Evolutionary conservation across 225 moss, liverwort and hornwort species (phyloP), one percentile per base, ranked within the genome.

Genomic region (Bryum argenteum): DNA sequence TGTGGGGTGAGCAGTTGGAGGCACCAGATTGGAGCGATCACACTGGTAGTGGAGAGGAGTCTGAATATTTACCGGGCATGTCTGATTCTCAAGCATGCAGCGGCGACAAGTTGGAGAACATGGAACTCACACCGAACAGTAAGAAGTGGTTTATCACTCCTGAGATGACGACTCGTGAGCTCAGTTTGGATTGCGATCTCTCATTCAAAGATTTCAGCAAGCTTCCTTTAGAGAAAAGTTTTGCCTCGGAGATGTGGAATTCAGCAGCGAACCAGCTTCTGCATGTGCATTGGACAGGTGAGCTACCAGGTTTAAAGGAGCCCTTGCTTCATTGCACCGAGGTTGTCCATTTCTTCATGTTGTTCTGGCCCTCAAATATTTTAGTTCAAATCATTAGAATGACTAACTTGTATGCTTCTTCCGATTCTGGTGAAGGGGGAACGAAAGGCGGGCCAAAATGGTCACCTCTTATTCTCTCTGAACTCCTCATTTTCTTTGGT

Each of bases 21-120:
- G 14, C 5, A 26, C 1, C 1, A 3, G 28, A 6, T 6, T 7
- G 4, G 4, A 2, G n/a, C 4, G 4, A 2, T 2, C 2, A 26
- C 2, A n/a, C n/a, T n/a, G n/a, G n/a, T n/a, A n/a, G n/a, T n/a
- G 2, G 4, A 15, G 0, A 33, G 0, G 0, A 28, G 0, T 58
- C 33, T 1, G 28, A 58, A 1, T 58, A 26, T 6, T 8, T 58
- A 1, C 14, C 0, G 0, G 5, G 58, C 4, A 0, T 33, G 4
- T 33, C 6, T 5, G 7, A 14, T 8, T 58, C 23, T 2, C 7
- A 2, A 14, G 2, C 0, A 14, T 16, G 58, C 11, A 1, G 26
- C 4, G 26, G 26, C 4, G 26, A 26, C 4, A 26, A 26, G 26
- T 4, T 26, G 2, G 26, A 26, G 33, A 33, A 0, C 7, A 28